Evolutionary conservation across 768 basidiomycete genomes (phyloP), one percentile per base, ranked within the genome.

Genomic region (Dacryopinax spathularia): DNA sequence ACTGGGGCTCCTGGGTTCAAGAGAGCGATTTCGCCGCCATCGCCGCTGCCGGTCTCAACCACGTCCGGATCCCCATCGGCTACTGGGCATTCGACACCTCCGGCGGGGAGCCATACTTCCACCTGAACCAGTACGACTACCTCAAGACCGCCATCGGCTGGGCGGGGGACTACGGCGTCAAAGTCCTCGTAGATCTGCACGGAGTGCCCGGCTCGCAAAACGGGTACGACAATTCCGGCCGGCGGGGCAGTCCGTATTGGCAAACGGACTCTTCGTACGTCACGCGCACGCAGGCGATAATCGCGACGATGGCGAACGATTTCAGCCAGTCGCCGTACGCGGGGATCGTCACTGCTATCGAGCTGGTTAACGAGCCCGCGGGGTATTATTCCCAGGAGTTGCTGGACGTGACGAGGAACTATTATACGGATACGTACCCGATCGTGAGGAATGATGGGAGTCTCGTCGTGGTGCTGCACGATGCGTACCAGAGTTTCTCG

Each of bases 181-280:
- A 93, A 69, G 75, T 94, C 29, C 85, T 96, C 56, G 72, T 95
- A 35, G 92, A 93, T 75, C 79, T 89, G 0, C 89, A 91, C 69
- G 87, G 86, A 29, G 89, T 83, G 33, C 89, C 91, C 0, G 91
- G 91, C 60, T 60, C 62, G 61, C 0, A 65, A 71, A 77, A 78
- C 69, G 88, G 89, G 22, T 91, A 82, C 69, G 89, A 91, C 69
- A 91, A 91, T 69, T 90, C 88, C 48, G 89, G 89, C 20, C 84
- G 84, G 69, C 81, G 73, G 64, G 63, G 77, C 10, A 81, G 72
- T 67, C 89, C 89, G 72, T 71, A 75, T 33, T 91, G 89, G 89
- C 86, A 89, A 13, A 80, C 81, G 0, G 79, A 80, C 59, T 77
- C 80, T 65, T 80, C 78, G 33, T 86, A 90, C 68, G 78, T 91